These are phyloP conservation scores for Cylindrotheca closterium DNA, from an alignment of 108 stramenopile genomes.

Conservation along the genomic window DNA sequence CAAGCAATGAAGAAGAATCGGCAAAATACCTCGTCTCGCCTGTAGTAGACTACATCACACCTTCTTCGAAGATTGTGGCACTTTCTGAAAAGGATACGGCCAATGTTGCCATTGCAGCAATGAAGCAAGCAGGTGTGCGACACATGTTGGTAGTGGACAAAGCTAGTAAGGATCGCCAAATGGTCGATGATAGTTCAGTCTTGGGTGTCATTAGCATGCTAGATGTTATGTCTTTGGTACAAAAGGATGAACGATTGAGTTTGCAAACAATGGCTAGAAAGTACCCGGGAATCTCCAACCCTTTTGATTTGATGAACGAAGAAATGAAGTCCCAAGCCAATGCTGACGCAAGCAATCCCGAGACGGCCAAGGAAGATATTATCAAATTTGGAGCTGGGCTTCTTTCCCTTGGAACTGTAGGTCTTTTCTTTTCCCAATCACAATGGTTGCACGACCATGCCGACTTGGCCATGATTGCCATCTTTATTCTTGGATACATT, in stretches of 20 bases:
- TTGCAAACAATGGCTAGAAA: slow-evolving; percentile 60
- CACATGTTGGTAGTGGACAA: slow-evolving; percentile 66
- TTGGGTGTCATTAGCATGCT: slow-evolving; percentile 79
- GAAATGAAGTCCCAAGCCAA: slow-evolving; percentile 80
- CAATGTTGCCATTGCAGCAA: slow-evolving; percentile 71
- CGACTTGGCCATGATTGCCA: slow-evolving; percentile 77
- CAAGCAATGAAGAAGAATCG: slow-evolving; percentile 61
- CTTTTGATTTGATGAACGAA: slow-evolving; percentile 74
- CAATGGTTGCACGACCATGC: slow-evolving; percentile 82
- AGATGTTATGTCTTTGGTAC: slow-evolving; percentile 75
- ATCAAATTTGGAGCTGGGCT: slow-evolving; percentile 59
- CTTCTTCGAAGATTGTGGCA: slow-evolving; percentile 52
- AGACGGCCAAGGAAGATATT: slow-evolving; percentile 79
- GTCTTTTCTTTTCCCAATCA: slow-evolving; percentile 67
- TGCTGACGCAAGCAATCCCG: slow-evolving; percentile 35
- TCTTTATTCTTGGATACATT: slow-evolving; percentile 89
- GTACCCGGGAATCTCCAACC: slow-evolving; percentile 66
- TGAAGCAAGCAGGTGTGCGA: slow-evolving; percentile 70
- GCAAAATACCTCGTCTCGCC: slow-evolving; percentile 68
- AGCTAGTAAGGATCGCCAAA: slow-evolving; percentile 27
- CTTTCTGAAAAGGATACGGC: slow-evolving; percentile 58
- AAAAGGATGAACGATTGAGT: slow-evolving; percentile 77
- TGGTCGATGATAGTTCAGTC: slow-evolving; percentile 30
- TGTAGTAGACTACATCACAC: slow-evolving; percentile 73
- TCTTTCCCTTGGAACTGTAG: slow-evolving; percentile 50